These are phyloP conservation scores for Lyophyllum shimeji DNA, from an alignment of 768 basidiomycete genomes.

Conservation along the genomic window DNA sequence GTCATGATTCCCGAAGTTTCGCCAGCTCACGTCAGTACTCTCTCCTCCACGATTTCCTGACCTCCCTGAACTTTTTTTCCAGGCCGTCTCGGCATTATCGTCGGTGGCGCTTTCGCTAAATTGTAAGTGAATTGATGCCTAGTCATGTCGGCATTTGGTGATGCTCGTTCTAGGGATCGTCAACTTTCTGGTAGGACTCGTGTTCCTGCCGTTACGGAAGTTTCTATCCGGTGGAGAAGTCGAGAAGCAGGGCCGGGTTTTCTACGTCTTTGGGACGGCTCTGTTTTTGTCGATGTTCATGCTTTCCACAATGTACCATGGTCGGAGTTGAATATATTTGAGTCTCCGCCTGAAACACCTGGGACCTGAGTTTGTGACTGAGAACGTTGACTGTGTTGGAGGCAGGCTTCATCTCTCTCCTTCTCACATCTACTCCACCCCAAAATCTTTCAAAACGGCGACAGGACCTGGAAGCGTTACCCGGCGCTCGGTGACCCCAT, in stretches of 20 bases:
- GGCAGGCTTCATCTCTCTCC: conserved; percentile 36
- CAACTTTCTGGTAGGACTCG: conserved; percentile 83
- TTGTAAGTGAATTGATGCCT: conserved; percentile 42
- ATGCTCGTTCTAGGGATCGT: conserved; percentile 56
- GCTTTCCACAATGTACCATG: conserved; percentile 38
- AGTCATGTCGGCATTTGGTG: background rate
- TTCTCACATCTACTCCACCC: conserved; percentile 36
- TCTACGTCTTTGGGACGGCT: conserved; percentile 76
- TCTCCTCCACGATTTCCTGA: background rate
- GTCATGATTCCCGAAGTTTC: conserved; percentile 91
- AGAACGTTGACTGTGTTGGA: conserved; percentile 43
- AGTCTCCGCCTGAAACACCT: conserved; percentile 32
- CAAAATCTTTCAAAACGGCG: conserved; percentile 63
- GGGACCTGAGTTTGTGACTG: conserved; percentile 30
- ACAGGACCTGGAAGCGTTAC: conserved; percentile 66
- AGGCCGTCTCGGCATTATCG: conserved; percentile 83
- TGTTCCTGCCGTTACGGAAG: conserved; percentile 84
- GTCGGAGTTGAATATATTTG: conserved; percentile 24
- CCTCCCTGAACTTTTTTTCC: conserved; percentile 2
- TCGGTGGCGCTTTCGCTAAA: conserved; percentile 73
- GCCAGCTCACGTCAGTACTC: conserved; percentile 63
- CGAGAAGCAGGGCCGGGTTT: conserved; percentile 80
- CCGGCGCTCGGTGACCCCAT: conserved; percentile 73
- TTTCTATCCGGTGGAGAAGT: conserved; percentile 60
- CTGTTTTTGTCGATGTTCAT: conserved; percentile 41